These are phyloP conservation scores for Penicillium sp. DNA, from an alignment of 2,329 filamentous ascomycete species.

Conservation along the genomic window DNA sequence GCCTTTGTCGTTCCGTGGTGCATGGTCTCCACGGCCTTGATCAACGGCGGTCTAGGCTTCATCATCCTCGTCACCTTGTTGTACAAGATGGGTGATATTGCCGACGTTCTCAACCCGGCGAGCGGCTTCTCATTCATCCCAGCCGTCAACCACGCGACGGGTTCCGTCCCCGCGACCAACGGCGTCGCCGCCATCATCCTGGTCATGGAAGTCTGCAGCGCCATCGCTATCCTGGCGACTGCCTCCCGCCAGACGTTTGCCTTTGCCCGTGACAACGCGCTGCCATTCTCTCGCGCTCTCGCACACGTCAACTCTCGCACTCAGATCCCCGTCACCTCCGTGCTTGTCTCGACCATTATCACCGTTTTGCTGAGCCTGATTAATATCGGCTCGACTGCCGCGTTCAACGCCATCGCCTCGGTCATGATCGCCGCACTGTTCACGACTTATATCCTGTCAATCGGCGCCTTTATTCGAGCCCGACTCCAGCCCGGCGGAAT, in stretches of 20 bases:
- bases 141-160: conserved; percentile 52
- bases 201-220: conserved; percentile 39
- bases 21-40: conserved; percentile 50
- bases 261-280: conserved; percentile 47
- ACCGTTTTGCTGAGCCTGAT: conserved; percentile 49
- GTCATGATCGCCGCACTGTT: conserved; percentile 55
- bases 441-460: conserved; percentile 54
- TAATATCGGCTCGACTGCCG: conserved; percentile 55
- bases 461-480: conserved; percentile 25
- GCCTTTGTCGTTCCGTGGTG: conserved; percentile 51
- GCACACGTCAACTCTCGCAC: conserved; percentile 37
- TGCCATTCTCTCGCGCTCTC: conserved; percentile 35
- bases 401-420: conserved; percentile 58
- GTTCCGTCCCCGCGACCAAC: conserved; percentile 47
- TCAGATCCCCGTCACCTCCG: conserved; percentile 47
- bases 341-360: conserved; percentile 36
- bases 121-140: conserved; percentile 55
- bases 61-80: conserved; percentile 48
- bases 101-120: conserved; percentile 41
- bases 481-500: conserved; percentile 24
- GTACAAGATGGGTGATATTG: conserved; percentile 47
- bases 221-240: conserved; percentile 36
- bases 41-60: conserved; percentile 54
- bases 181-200: conserved; percentile 51
- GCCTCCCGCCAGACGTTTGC: conserved; percentile 45